phyloP scores from a whole-genome alignment of 164 flowering plant species.

The Tetrastigma voinierianum region DNA sequence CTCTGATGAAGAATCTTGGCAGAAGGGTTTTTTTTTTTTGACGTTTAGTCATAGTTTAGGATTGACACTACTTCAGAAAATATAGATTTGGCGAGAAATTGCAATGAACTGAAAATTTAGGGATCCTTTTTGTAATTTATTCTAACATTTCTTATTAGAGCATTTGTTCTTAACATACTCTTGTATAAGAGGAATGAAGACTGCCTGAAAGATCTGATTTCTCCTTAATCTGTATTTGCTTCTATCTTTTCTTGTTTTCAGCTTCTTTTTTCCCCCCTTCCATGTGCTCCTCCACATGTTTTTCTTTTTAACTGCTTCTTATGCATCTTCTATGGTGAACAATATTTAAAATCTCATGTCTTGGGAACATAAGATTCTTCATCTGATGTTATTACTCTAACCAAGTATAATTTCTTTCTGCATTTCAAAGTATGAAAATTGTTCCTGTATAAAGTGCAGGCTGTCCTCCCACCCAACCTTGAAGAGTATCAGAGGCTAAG shows the following conservation, averaged over 20 bases:
- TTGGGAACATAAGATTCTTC: neutral
- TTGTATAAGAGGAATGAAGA: neutral
- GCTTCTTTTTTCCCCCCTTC: neutral
- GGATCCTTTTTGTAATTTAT: too few relatives aligned
- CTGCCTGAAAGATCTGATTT: neutral
- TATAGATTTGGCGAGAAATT: too few relatives aligned
- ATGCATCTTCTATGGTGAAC: neutral
- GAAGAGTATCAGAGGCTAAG: conserved; percentile 91
- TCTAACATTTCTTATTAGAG: neutral
- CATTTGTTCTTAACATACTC: neutral
- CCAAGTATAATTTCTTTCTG: neutral
- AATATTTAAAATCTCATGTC: neutral
- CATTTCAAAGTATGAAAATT: neutral
- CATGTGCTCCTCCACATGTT: neutral
- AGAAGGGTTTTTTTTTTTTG: too few relatives aligned
- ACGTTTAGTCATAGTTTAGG: too few relatives aligned
- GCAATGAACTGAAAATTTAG: too few relatives aligned
- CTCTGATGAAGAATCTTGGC: too few relatives aligned
- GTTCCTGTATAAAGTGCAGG: conserved; percentile 37
- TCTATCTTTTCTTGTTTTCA: neutral
- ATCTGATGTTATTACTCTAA: neutral
- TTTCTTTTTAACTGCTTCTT: neutral
- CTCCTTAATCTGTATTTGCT: neutral
- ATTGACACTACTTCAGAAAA: too few relatives aligned
- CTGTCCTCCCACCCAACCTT: conserved; percentile 72